Evolutionary conservation across 2,329 filamentous ascomycete species (phyloP).

Genomic region (Fusarium verrucosum): DNA sequence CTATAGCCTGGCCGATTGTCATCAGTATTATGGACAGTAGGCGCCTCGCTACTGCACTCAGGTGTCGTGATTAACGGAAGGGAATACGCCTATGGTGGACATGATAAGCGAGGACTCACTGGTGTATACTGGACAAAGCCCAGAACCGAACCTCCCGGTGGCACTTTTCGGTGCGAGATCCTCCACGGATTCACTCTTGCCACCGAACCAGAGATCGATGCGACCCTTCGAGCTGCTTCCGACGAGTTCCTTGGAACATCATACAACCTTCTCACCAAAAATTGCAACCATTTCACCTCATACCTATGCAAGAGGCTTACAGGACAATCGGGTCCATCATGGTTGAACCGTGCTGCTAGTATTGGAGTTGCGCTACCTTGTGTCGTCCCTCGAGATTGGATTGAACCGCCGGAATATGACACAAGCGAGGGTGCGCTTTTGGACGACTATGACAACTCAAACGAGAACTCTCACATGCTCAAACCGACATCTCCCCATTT

Average conservation of each 20-base stretch:
- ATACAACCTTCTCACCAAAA: slow-evolving; percentile 84
- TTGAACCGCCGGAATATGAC: slow-evolving; percentile 79
- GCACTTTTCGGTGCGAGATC: slow-evolving; percentile 78
- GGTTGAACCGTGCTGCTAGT: slow-evolving; percentile 85
- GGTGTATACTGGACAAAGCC: slow-evolving; percentile 88
- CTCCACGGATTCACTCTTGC: slow-evolving; percentile 82
- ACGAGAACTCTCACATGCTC: slow-evolving; percentile 69
- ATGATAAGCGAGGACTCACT: slow-evolving; percentile 74
- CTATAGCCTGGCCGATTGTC: slow-evolving; percentile 75
- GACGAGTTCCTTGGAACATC: slow-evolving; percentile 77
- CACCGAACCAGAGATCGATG: slow-evolving; percentile 73
- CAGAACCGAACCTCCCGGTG: slow-evolving; percentile 76
- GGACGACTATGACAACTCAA: slow-evolving; percentile 61
- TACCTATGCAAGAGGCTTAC: slow-evolving; percentile 79
- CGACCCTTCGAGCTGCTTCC: slow-evolving; percentile 73
- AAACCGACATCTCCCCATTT: slow-evolving; percentile 50
- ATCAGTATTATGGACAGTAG: slow-evolving; percentile 80
- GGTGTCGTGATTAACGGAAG: slow-evolving; percentile 82
- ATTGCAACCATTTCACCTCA: slow-evolving; percentile 90
- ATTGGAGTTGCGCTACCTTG: slow-evolving; percentile 84
- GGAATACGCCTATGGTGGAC: slow-evolving; percentile 88
- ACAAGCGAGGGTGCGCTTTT: slow-evolving; percentile 75
- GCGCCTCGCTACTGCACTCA: slow-evolving; percentile 81
- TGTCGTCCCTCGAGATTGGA: slow-evolving; percentile 83
- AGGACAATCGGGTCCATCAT: slow-evolving; percentile 72